Evolutionary conservation across 805 yeast species (phyloP), one percentile per base, ranked within the genome.

Genomic region (Torulaspora indica): DNA sequence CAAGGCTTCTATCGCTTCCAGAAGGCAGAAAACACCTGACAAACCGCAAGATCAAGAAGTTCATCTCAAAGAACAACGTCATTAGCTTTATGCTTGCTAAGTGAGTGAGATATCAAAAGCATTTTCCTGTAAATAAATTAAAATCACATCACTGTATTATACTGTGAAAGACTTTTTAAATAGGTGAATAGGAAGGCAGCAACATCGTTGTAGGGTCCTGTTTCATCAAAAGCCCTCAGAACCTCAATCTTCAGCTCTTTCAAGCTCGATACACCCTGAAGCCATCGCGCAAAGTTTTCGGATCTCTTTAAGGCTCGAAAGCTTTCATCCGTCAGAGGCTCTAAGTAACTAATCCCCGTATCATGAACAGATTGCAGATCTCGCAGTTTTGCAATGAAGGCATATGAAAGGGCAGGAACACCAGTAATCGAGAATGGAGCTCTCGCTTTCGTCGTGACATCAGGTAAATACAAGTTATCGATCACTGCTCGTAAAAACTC

Each of bases 61-160:
- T 80, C 38, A 81, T 87, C 17, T 60, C 74, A 40, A 84, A 81
- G 49, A 69, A 69, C 14, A 72, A 71, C 14, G 60, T 75, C 41
- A 71, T 76, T 29, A 74, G 79, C 55, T 65, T 77, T 45, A 69
- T 72, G 29, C 41, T 55, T 24, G 34, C 41, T 28, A 48, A 52
- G 35, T 42, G 40, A 43, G 27, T 12, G 28, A 9, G 10, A 25
- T 20, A 20, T 20, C 22, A 20, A 20, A 20, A 5, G 22, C 22
- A 20, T 20, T 20, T 5, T 20, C 22, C 10, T 45, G 48, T 45
- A 45, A 45, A 45, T 45, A 45, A 20, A 24, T 8, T 10, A n/a
- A 23, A 13, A 12, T 24, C 17, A 25, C 12, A 13, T 25, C 7
- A 13, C 15, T 23, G 24, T 22, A 15, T 40, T 43, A 31, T 63